Base-by-base conservation (phyloP, 768 basidiomycete genomes). In the Pholiota conissans region DNA sequence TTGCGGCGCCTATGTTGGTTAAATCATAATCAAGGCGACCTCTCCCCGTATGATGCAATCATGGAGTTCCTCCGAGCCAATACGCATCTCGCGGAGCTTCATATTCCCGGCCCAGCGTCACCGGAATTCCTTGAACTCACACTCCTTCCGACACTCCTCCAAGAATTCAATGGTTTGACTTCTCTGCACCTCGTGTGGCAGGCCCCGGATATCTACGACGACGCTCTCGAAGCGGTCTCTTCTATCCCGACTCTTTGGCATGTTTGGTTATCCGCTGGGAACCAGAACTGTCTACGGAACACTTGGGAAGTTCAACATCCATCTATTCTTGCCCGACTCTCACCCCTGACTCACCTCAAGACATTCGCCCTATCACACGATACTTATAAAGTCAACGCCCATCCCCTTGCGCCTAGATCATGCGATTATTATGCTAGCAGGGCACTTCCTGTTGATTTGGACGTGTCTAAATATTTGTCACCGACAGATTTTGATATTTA, bases 211-310 rank as follows among this genome's bases (percentile, higher is more conserved):
- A 65, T 71, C 13, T 49, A 63, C 6, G 60, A 64, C 37, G 49
- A 58, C 22, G 61, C 66, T 3, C 55, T 73, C 7, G 49, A 37
- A n/a, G 47, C 49, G 16, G 51, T 73, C 20, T 61, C 64, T 5
- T 52, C 61, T 3, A 57, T 71, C 37, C 22, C 46, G 9, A 59
- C 64, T 9, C 63, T 73, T 2, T 47, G 59, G 24, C 61, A 56
- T 48, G 60, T 73, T 9, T 71, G 68, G 67, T 30, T 73, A 13
- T 71, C 70, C 2, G 68, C 69, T 18, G 70, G 71, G 24, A 60
- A 61, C 18, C 67, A 67, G 46, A 52, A 56, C 13, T 56, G 61
- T 2, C 57, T 58, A 55, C 63, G 66, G 32, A 65, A 62, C 55
- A 65, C 62, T 18, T 73, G 72, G 72, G 53, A 56, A 42, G 52